Conservation (phyloP, 768 basidiomycete species). For the Suillus decipiens region DNA sequence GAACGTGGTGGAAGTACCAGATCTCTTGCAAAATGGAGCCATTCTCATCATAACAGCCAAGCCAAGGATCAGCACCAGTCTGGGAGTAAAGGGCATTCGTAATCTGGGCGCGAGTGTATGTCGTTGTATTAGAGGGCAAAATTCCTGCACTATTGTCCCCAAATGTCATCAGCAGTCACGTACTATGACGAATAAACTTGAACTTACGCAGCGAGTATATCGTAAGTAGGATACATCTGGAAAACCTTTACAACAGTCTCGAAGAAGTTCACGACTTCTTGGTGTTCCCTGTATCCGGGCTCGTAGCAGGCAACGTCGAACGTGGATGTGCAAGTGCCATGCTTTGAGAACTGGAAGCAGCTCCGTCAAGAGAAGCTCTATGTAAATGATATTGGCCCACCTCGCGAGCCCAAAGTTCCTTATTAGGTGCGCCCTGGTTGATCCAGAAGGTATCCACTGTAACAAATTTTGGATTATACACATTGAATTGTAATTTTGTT, state of each 20-base stretch:
- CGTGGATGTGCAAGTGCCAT: slow-evolving; percentile 76
- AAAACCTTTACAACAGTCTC: slow-evolving; percentile 61
- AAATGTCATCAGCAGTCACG: slow-evolving; percentile 12
- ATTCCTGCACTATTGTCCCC: slow-evolving; percentile 47
- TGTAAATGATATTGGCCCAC: slow-evolving; percentile 27
- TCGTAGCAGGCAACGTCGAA: slow-evolving; percentile 75
- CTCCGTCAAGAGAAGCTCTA: not conserved
- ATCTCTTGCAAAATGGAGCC: slow-evolving; percentile 61
- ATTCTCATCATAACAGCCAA: slow-evolving; percentile 55
- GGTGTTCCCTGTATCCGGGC: slow-evolving; percentile 54
- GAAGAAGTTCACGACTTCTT: slow-evolving; percentile 72
- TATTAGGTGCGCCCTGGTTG: slow-evolving; percentile 60
- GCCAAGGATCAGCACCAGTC: slow-evolving; percentile 62
- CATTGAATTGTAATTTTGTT: not conserved
- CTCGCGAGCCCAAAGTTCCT: slow-evolving; percentile 72
- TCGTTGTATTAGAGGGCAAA: slow-evolving; percentile 66
- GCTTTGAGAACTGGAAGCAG: slow-evolving; percentile 57
- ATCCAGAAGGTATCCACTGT: slow-evolving; percentile 75
- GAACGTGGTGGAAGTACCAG: slow-evolving; percentile 71
- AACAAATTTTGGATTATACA: not conserved
- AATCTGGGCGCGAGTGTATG: slow-evolving; percentile 55
- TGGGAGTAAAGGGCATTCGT: slow-evolving; percentile 56
- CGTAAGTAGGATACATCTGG: slow-evolving; percentile 64
- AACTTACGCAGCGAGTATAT: slow-evolving; percentile 65
- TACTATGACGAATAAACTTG: not conserved